phyloP scores from a whole-genome alignment of 305 asterid species.

The Fraxinus greggii region DNA sequence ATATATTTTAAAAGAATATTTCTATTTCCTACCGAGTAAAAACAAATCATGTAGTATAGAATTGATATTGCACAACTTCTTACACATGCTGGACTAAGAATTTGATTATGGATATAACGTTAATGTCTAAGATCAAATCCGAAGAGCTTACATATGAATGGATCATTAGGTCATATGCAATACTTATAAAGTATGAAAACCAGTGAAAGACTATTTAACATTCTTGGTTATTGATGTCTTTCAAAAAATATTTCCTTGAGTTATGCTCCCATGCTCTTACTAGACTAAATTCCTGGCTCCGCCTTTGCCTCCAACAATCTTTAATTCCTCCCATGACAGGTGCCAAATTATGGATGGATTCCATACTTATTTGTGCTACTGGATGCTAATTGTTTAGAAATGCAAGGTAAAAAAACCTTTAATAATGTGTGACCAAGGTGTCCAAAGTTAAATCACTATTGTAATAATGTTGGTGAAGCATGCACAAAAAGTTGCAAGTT shows the following conservation, averaged over 20 bases:
- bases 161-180: neutral
- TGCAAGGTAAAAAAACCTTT: neutral
- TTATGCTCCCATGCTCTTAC: too few species aligned
- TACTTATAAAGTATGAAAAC: neutral
- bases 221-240: too few species aligned
- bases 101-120: neutral
- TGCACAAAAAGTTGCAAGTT: neutral
- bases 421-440: neutral
- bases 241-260: too few species aligned
- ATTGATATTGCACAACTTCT: neutral
- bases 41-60: neutral
- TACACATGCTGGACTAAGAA: neutral
- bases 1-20: neutral
- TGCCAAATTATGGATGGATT: neutral
- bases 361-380: neutral
- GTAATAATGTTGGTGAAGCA: neutral
- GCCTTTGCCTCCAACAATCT: neutral
- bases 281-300: too few species aligned
- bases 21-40: neutral
- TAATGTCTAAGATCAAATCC: neutral
- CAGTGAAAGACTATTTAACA: too few species aligned
- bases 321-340: too few species aligned
- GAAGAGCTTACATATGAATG: neutral
- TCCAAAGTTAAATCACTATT: neutral
- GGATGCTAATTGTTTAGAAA: neutral